Conservation (phyloP, 2,329 filamentous ascomycete species). For the Ophiostoma perfectum region DNA sequence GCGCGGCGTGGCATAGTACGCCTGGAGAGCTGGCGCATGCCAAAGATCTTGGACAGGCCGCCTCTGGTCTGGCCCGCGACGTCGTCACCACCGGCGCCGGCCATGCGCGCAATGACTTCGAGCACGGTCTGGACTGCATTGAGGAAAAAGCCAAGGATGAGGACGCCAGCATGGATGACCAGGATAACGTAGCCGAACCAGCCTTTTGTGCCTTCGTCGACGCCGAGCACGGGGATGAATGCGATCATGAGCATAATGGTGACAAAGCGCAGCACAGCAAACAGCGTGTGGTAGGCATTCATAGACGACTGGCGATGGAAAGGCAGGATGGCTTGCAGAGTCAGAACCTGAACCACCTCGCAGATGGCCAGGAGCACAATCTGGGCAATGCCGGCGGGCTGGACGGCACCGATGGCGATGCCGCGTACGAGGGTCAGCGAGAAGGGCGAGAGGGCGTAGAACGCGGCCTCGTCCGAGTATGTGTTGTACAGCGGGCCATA, state of each 20-base stretch:
- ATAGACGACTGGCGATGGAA: slow-evolving; percentile 91
- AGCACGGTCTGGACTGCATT: slow-evolving; percentile 87
- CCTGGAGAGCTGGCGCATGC: slow-evolving; percentile 79
- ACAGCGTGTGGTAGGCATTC: slow-evolving; percentile 90
- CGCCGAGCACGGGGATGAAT: slow-evolving; percentile 77
- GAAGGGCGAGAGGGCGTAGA: slow-evolving; percentile 83
- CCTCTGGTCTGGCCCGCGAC: slow-evolving; percentile 66
- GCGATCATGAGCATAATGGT: slow-evolving; percentile 71
- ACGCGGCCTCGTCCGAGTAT: slow-evolving; percentile 86
- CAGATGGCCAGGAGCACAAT: slow-evolving; percentile 88
- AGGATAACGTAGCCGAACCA: slow-evolving; percentile 96
- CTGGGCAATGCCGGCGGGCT: slow-evolving; percentile 88
- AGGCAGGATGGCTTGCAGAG: slow-evolving; percentile 81
- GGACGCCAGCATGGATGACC: slow-evolving; percentile 73
- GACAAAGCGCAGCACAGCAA: slow-evolving; percentile 69
- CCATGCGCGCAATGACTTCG: slow-evolving; percentile 76
- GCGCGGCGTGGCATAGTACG: slow-evolving; percentile 56
- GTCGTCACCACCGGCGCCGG: slow-evolving; percentile 76
- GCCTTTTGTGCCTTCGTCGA: slow-evolving; percentile 73
- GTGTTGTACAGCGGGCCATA: slow-evolving; percentile 97
- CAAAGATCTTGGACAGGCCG: slow-evolving; percentile 83
- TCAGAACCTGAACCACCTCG: slow-evolving; percentile 84
- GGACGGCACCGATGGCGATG: slow-evolving; percentile 85
- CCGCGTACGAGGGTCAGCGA: slow-evolving; percentile 79
- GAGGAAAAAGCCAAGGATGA: slow-evolving; percentile 88